Conservation (phyloP, 768 basidiomycete genomes). For the Rhizopogon salebrosus region DNA sequence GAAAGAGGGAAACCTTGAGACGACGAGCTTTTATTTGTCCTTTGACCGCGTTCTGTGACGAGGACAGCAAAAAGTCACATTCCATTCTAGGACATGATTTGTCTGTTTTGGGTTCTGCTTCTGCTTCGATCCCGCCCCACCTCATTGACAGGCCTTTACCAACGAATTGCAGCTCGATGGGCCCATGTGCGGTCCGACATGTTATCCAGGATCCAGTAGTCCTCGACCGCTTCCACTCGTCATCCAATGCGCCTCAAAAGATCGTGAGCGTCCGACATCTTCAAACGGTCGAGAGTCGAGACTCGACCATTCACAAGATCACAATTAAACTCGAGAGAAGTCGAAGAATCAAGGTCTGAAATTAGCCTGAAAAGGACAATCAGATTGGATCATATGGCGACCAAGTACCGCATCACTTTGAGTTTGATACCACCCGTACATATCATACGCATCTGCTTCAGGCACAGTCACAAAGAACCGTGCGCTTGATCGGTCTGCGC, state of each 20-base stretch:
- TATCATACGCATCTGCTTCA: not conserved
- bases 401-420: not conserved
- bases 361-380: not conserved
- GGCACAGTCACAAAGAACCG: not conserved
- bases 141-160: conserved; percentile 23
- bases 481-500: not conserved
- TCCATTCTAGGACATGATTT: conserved; percentile 27
- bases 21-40: conserved; percentile 29
- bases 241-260: not conserved
- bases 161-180: conserved; percentile 13
- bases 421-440: not conserved
- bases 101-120: conserved; percentile 25
- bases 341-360: not conserved
- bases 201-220: too few species aligned
- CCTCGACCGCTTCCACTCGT: not conserved
- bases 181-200: not conserved
- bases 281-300: not conserved
- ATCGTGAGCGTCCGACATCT: too few species aligned
- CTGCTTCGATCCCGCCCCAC: conserved; percentile 19
- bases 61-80: conserved; percentile 25
- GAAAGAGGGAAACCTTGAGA: conserved; percentile 31
- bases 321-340: conserved; percentile 1
- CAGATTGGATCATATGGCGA: not conserved
- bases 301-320: not conserved
- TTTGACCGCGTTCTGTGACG: conserved; percentile 26